A percentile compares a stretch with the other conserved stretches of the same genome.
phyloP scores from a whole-genome alignment of 495 filamentous ascomycete species.

The Podospora australis region DNA sequence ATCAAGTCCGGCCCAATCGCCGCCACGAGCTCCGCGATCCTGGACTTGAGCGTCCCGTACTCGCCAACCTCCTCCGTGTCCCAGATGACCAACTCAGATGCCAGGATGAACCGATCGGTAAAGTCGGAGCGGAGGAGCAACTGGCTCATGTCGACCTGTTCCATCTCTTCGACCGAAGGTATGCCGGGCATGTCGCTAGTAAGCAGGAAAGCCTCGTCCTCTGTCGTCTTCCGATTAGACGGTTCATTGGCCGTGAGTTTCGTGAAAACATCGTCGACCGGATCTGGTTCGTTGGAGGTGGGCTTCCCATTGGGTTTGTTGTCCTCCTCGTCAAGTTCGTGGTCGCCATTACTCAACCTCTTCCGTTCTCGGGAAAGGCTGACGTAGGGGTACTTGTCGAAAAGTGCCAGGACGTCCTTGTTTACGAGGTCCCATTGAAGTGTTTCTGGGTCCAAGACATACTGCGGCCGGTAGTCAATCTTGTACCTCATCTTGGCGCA shows the following conservation, averaged over 20 bases:
- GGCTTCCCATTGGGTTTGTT: background rate
- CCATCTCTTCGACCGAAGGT: slow-evolving; percentile 57
- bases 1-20: slow-evolving; percentile 35
- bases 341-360: slow-evolving; percentile 14
- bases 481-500: slow-evolving; percentile 67
- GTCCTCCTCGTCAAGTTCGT: background rate
- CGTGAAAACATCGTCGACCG: background rate
- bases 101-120: slow-evolving; percentile 24
- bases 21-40: slow-evolving; percentile 71
- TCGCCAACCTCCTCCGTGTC: slow-evolving; percentile 49
- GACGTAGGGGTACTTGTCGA: slow-evolving; percentile 63
- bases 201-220: slow-evolving; percentile 55
- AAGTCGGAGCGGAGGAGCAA: slow-evolving; percentile 33
- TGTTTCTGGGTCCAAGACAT: slow-evolving; percentile 74
- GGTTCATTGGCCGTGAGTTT: slow-evolving; percentile 28
- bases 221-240: slow-evolving; percentile 35
- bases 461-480: slow-evolving; percentile 74
- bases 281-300: slow-evolving; percentile 6
- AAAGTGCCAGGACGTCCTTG: slow-evolving; percentile 53
- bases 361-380: slow-evolving; percentile 48
- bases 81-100: slow-evolving; percentile 60
- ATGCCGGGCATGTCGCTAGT: slow-evolving; percentile 69
- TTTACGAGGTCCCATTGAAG: slow-evolving; percentile 71
- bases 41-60: slow-evolving; percentile 52
- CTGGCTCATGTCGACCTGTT: slow-evolving; percentile 55